Conservation (phyloP, 208 protist species). For the Sergeia podlipaevii region DNA sequence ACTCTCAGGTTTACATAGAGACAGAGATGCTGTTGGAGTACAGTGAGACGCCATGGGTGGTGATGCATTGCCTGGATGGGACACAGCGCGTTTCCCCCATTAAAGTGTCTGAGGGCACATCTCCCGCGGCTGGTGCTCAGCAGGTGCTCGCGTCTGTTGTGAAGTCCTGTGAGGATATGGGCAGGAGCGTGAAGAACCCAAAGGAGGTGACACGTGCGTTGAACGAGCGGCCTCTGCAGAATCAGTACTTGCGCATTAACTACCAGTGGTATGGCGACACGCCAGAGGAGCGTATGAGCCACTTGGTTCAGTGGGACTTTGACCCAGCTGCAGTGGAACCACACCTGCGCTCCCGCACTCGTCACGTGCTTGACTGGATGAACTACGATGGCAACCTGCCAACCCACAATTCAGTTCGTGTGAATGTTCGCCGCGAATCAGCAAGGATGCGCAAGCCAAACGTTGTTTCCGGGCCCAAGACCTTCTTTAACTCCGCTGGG, state of each 20-base stretch:
- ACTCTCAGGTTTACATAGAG: slow-evolving; percentile 90
- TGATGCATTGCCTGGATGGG: slow-evolving; percentile 83
- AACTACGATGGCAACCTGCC: slow-evolving; percentile 87
- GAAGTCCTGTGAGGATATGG: slow-evolving; percentile 47
- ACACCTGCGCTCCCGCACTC: slow-evolving; percentile 48
- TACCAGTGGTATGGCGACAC: slow-evolving; percentile 93
- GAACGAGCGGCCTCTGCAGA: slow-evolving; percentile 83
- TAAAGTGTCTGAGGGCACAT: slow-evolving; percentile 11
- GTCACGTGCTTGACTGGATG: slow-evolving; percentile 77
- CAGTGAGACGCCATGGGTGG: slow-evolving; percentile 86
- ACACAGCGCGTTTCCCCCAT: slow-evolving; percentile 51
- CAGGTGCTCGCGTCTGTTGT: slow-evolving; percentile 56
- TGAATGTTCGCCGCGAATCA: slow-evolving; percentile 70
- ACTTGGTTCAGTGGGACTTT: slow-evolving; percentile 86
- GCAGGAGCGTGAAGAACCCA: slow-evolving; percentile 49
- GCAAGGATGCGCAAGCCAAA: slow-evolving; percentile 56
- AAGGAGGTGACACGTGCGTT: slow-evolving; percentile 63
- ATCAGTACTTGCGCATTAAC: slow-evolving; percentile 86
- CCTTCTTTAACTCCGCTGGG: slow-evolving; percentile 85
- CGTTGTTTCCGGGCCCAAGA: slow-evolving; percentile 38
- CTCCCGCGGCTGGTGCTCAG: slow-evolving; percentile 20
- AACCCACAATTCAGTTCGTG: slow-evolving; percentile 64
- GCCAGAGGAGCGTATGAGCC: slow-evolving; percentile 77
- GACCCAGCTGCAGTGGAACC: slow-evolving; percentile 54
- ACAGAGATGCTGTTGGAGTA: slow-evolving; percentile 91